A percentile compares a stretch with the other conserved stretches of the same genome.
phyloP scores from a whole-genome alignment of 2,329 filamentous ascomycete genomes.

The Aureobasidium melanogenum region DNA sequence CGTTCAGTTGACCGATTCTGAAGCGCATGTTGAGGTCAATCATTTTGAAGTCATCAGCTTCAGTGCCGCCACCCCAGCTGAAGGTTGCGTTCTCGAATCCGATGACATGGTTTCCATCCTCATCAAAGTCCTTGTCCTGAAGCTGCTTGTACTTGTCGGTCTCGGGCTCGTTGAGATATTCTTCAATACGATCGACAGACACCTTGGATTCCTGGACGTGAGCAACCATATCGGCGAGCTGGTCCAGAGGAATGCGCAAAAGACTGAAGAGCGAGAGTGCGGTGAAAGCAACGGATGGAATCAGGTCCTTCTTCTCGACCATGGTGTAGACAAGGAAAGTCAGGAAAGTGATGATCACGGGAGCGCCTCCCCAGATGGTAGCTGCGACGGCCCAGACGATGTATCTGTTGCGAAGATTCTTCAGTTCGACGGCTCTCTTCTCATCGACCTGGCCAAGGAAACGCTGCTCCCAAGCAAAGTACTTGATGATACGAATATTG shows the following conservation, averaged over 20 bases:
- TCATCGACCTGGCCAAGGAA: slow-evolving; percentile 83
- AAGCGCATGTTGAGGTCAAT: slow-evolving; percentile 80
- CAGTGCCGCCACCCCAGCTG: slow-evolving; percentile 64
- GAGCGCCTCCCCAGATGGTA: slow-evolving; percentile 93
- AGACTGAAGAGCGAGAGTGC: slow-evolving; percentile 93
- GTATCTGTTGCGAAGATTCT: slow-evolving; percentile 70
- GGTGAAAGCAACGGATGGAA: slow-evolving; percentile 91
- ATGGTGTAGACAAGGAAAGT: slow-evolving; percentile 91
- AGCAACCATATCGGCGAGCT: slow-evolving; percentile 96
- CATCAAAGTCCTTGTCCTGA: slow-evolving; percentile 57
- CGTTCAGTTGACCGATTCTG: slow-evolving; percentile 75
- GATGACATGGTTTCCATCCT: slow-evolving; percentile 63
- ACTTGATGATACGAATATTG: slow-evolving; percentile 98
- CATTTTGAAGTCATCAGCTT: slow-evolving; percentile 53
- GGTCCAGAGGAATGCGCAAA: slow-evolving; percentile 84
- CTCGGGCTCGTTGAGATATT: slow-evolving; percentile 87
- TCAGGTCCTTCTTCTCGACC: slow-evolving; percentile 78
- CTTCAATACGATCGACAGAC: slow-evolving; percentile 90
- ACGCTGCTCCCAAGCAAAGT: slow-evolving; percentile 94
- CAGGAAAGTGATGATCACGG: slow-evolving; percentile 90
- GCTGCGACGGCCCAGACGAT: slow-evolving; percentile 87
- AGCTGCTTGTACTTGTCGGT: slow-evolving; percentile 92
- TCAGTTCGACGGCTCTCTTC: slow-evolving; percentile 72
- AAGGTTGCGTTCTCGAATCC: slow-evolving; percentile 80
- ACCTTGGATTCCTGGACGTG: slow-evolving; percentile 97